Base-by-base conservation (phyloP, 2,329 filamentous ascomycete species). In the Didymella segeticola region DNA sequence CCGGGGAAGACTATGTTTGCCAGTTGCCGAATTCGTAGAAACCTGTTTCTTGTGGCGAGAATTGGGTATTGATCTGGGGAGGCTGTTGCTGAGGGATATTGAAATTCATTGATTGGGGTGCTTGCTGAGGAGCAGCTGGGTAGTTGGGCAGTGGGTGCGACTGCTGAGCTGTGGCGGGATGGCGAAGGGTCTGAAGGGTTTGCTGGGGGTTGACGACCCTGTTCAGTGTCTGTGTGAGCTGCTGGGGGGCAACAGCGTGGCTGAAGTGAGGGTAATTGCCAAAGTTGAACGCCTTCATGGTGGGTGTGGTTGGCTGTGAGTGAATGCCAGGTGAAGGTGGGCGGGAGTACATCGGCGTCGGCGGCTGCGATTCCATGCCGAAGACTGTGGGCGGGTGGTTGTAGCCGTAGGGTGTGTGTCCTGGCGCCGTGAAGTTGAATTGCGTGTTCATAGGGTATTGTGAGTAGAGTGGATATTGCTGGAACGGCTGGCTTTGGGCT, bases 221-320 rank as follows among this genome's bases (percentile, higher is more conserved):
- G 46, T 56, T 56, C 36, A 56, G 30, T 6, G 46, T 56, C 31
- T 56, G 53, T 12, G 53, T 56, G 36, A 56, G 53, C 37, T 56
- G 53, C 20, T 56, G 53, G 14, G 53, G 53, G 19, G 53, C 53
- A 43, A 56, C 47, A 38, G 53, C 53, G 14, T 56, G 47, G 42
- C 53, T 56, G 34, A 50, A 56, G 26, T 45, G 42, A 46, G 46
- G 41, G 5, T 50, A 51, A 22, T 47, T 50, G 15, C 53, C 53
- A n/a, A 56, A 56, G 26, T 56, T 56, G 53, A 56, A 56, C 3
- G 46, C 47, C 36, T 56, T 56, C 42, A 64, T 41, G 22, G 68
- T 54, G 8, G 69, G 68, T 1, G 68, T 69, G 11, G 62, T 64
- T 22, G 68, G 68, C 47, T 68, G 61, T n/a, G 66, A 68, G 45